Conservation (phyloP, 768 basidiomycete genomes). For the Termitomyces sp. region DNA sequence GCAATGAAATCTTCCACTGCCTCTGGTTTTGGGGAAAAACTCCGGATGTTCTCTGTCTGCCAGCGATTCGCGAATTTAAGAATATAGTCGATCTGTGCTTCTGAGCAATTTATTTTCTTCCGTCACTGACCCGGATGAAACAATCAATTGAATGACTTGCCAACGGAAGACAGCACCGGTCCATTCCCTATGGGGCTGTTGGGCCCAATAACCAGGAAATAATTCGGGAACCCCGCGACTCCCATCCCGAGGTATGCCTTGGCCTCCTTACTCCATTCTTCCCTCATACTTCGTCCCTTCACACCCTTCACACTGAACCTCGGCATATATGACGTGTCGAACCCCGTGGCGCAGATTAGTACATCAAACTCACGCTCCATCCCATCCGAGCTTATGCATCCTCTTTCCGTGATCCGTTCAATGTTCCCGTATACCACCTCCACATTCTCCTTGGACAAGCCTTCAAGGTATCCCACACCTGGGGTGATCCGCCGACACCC, state of each 20-base stretch:
- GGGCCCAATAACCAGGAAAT: slow-evolving; percentile 29
- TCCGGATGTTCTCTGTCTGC: slow-evolving; percentile 35
- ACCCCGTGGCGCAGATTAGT: slow-evolving; percentile 37
- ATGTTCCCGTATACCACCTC: slow-evolving; percentile 28
- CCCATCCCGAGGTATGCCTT: slow-evolving; percentile 29
- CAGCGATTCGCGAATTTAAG: slow-evolving; percentile 31
- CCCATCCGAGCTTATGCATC: slow-evolving; percentile 25
- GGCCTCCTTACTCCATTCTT: slow-evolving; percentile 30
- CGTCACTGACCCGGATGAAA: background rate
- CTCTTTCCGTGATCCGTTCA: slow-evolving; percentile 25
- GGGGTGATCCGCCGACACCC: slow-evolving; percentile 35
- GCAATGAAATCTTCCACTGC: slow-evolving; percentile 31
- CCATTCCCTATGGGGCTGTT: slow-evolving; percentile 35
- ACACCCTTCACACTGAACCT: slow-evolving; percentile 30
- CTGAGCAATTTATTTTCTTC: slow-evolving; percentile 13
- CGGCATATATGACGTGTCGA: slow-evolving; percentile 31
- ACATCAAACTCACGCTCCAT: slow-evolving; percentile 31
- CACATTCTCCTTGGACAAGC: slow-evolving; percentile 28
- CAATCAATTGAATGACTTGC: slow-evolving; percentile 14
- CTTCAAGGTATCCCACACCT: slow-evolving; percentile 32
- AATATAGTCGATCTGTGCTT: slow-evolving; percentile 32
- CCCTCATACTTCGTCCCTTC: slow-evolving; percentile 23
- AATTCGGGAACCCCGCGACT: slow-evolving; percentile 31
- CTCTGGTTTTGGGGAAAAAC: slow-evolving; percentile 31
- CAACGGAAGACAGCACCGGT: slow-evolving; percentile 28